Base-by-base conservation (phyloP, 2,329 filamentous ascomycete genomes). In the Boeremia lycopersici region DNA sequence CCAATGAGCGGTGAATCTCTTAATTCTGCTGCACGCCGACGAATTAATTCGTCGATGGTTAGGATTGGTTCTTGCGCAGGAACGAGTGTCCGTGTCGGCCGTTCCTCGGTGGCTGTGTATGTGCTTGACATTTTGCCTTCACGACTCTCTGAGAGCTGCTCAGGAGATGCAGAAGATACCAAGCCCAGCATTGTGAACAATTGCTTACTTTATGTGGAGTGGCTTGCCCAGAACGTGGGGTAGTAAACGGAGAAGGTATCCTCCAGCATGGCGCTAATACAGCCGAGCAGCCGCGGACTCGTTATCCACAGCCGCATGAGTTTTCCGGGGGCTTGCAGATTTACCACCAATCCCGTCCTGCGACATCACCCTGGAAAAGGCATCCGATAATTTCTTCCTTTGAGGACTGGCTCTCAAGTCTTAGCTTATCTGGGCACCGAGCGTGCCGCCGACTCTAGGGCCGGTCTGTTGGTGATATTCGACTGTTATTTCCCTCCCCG, bases 21-120 rank as follows among this genome's bases (percentile, higher is more conserved):
- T 15, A 65, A 40, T 28, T 63, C 58, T 12, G 57, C 43, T 29
- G 67, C 65, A 12, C 63, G 63, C 15, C 58, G 59, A 49, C 56
- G 59, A 45, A 70, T 67, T 15, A 70, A 47, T 30, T 66, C 64
- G 44, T 70, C 67, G 10, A 68, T 61, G 23, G 67, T 70, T 28
- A 45, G 61, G 31, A 68, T 63, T 35, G 53, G 47, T 11, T 54
- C 45, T 30, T 48, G 49, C 25, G 53, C 26, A 11, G 53, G 41
- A 19, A 50, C 36, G 11, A 55, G 45, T 25, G 46, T 54, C n/a
- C 34, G 31, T 15, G 38, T 43, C 36, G 58, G 31, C 19, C 2
- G 12, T 49, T 54, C 53, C 17, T 56, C 44, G 33, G 53, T 56
- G 17, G 42, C 34, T 23, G 55, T 63, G 26, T 43, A 48, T 26